Evolutionary conservation across 164 flowering plant genomes (phyloP).

Genomic region (Nelumbo lutea): DNA sequence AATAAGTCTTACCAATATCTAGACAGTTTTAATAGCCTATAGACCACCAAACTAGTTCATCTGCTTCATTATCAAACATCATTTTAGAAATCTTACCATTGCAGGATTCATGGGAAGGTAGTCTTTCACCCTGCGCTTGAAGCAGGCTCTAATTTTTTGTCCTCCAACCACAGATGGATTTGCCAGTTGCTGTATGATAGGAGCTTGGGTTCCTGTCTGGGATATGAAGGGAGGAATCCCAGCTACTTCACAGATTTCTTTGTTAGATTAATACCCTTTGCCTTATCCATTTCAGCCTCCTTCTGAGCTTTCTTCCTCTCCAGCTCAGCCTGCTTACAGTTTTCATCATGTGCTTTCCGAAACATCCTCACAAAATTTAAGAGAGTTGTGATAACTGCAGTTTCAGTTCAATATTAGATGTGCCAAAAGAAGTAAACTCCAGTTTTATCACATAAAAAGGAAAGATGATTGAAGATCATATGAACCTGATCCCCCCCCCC

Average conservation of each 20-base stretch:
- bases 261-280: slow-evolving; percentile 49
- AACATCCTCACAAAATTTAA: slow-evolving; percentile 79
- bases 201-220: slow-evolving; percentile 10
- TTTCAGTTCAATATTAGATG: slow-evolving; percentile 3
- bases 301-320: slow-evolving; percentile 91
- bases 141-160: slow-evolving; percentile 10
- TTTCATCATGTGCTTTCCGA: slow-evolving; percentile 85
- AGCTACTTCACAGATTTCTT: slow-evolving; percentile 38
- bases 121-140: slow-evolving; percentile 5
- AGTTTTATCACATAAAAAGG: not conserved
- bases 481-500: not conserved
- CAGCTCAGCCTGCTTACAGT: slow-evolving; percentile 76
- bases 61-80: slow-evolving; percentile 12
- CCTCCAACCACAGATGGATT: not conserved
- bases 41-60: slow-evolving; percentile 10
- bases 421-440: not conserved
- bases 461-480: not conserved
- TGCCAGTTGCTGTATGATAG: not conserved
- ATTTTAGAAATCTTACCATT: slow-evolving; percentile 14
- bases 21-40: not conserved
- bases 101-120: slow-evolving; percentile 8
- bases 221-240: not conserved
- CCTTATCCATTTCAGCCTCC: slow-evolving; percentile 86
- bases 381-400: slow-evolving; percentile 80
- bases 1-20: no score